Evolutionary conservation across 1,284 basidiomycete species (phyloP).

Genomic region (Pyrrhoderma lamaoense): DNA sequence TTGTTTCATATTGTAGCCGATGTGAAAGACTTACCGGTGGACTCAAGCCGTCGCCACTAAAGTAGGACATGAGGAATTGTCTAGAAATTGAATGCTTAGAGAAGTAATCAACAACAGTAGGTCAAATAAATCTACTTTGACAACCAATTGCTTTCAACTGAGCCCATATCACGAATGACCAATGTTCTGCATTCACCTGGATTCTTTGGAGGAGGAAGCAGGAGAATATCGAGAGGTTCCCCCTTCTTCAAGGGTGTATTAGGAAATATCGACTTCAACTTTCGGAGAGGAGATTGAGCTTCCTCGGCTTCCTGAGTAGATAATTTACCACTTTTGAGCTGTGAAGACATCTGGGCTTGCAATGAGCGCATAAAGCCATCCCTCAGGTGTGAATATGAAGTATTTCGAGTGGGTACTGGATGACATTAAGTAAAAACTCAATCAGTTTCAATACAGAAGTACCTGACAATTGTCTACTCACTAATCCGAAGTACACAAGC

Average conservation of each 20-base stretch:
- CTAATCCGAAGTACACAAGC: slow-evolving; percentile 73
- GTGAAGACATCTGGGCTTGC: slow-evolving; percentile 53
- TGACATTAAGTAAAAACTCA: too few species aligned
- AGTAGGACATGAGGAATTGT: slow-evolving; percentile 68
- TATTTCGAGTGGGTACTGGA: slow-evolving; percentile 73
- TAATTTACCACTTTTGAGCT: slow-evolving; percentile 43
- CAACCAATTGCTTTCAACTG: slow-evolving; percentile 66
- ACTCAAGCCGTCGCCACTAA: slow-evolving; percentile 61
- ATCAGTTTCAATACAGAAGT: neutral
- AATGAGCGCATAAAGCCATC: slow-evolving; percentile 82
- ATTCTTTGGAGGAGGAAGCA: slow-evolving; percentile 44
- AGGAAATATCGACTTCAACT: slow-evolving; percentile 71
- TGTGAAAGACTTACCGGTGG: slow-evolving; percentile 64
- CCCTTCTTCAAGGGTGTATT: slow-evolving; percentile 59
- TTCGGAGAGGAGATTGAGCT: slow-evolving; percentile 56
- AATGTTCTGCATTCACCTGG: slow-evolving; percentile 43
- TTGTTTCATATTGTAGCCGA: too few species aligned
- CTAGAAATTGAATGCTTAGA: slow-evolving; percentile 18
- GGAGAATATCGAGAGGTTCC: slow-evolving; percentile 58
- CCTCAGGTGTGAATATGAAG: slow-evolving; percentile 75
- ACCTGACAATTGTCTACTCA: slow-evolving; percentile 26
- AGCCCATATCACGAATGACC: slow-evolving; percentile 66
- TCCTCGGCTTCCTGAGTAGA: slow-evolving; percentile 50
- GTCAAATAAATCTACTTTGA: slow-evolving; percentile 29
- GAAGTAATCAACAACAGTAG: too few species aligned